These are phyloP conservation scores for Brassica cretica DNA, from an alignment of 345 rosid species.

Conservation along the genomic window DNA sequence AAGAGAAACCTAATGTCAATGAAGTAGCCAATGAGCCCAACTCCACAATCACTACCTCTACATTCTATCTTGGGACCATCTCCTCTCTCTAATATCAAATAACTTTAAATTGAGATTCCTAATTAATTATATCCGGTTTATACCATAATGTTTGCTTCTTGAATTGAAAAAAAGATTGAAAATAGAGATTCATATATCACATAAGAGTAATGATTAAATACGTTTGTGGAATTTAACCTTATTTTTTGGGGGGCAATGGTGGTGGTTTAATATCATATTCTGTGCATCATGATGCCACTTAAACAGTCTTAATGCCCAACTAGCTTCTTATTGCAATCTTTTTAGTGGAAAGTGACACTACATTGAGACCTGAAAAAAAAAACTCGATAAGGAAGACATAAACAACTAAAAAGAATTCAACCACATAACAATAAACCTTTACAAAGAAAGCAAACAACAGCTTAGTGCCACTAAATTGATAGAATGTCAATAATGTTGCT, in stretches of 20 bases:
- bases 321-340: conserved; percentile 37
- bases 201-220: conserved; percentile 30
- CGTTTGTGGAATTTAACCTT: conserved; percentile 37
- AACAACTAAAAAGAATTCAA: conserved; percentile 35
- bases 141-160: not conserved
- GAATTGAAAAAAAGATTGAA: not conserved
- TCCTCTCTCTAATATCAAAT: conserved; percentile 7
- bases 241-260: conserved; percentile 31
- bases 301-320: conserved; percentile 33
- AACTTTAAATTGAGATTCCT: conserved; percentile 5
- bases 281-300: conserved; percentile 30
- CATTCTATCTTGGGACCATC: conserved; percentile 41
- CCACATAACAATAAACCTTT: conserved; percentile 21
- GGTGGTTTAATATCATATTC: conserved; percentile 26
- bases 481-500: conserved; percentile 40
- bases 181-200: conserved; percentile 18
- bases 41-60: conserved; percentile 28
- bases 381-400: conserved; percentile 39
- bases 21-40: conserved; percentile 41
- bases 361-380: conserved; percentile 35
- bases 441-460: conserved; percentile 23
- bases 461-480: conserved; percentile 32
- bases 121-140: conserved; percentile 4
- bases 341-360: conserved; percentile 45
- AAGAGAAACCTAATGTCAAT: conserved; percentile 37